Conservation (phyloP, 1,139 yeast genomes). For the Sugiyamaella pinicola region DNA sequence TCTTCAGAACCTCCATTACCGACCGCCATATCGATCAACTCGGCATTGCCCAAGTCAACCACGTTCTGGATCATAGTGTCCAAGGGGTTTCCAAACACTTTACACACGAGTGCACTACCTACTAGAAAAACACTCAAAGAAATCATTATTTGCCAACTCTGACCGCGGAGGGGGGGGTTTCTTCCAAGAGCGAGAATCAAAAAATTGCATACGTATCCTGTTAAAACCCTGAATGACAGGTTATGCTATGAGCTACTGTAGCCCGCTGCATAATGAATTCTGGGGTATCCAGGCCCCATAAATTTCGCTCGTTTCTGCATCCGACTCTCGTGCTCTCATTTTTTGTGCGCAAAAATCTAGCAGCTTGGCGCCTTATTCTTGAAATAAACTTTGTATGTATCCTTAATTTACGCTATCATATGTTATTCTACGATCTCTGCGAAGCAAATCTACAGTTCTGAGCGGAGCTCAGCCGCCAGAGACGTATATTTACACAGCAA, state of each 20-base stretch:
- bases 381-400: no score
- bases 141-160: not conserved
- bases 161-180: not conserved
- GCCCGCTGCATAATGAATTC: slow-evolving; percentile 3
- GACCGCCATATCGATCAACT: slow-evolving; percentile 9
- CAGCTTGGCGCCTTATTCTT: no score
- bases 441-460: not conserved
- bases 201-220: no score
- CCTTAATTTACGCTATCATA: no score
- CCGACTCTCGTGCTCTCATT: no score
- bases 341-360: no score
- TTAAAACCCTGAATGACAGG: not conserved
- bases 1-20: not conserved
- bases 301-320: not conserved
- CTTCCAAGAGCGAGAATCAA: not conserved
- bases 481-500: slow-evolving; percentile 15
- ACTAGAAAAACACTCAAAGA: not conserved
- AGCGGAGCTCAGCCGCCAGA: not conserved
- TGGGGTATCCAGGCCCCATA: not conserved
- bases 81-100: slow-evolving; percentile 5
- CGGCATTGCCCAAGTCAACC: slow-evolving; percentile 13
- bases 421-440: no score
- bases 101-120: not conserved
- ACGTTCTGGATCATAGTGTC: slow-evolving; percentile 15
- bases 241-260: not conserved